Conservation (phyloP, 495 filamentous ascomycete species). For the Glarea lozoyensis region DNA sequence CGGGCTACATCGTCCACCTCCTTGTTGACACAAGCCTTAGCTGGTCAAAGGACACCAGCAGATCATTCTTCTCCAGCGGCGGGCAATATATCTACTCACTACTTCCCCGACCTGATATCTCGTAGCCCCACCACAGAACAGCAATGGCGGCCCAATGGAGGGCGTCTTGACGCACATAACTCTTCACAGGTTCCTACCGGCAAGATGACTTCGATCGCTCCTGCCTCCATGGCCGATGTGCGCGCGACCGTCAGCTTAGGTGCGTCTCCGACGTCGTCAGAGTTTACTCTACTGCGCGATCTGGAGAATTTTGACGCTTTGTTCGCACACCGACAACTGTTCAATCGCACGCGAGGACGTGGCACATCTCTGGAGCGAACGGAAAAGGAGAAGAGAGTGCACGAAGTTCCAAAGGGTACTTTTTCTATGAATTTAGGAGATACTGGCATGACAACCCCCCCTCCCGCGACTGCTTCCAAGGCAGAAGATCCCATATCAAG, state of each 20-base stretch:
- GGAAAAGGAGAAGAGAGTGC: slow-evolving; percentile 31
- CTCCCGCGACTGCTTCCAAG: slow-evolving; percentile 11
- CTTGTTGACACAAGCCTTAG: slow-evolving; percentile 19
- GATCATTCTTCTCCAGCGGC: background rate
- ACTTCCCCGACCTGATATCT: background rate
- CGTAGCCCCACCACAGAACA: background rate
- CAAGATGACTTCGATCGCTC: slow-evolving; percentile 8
- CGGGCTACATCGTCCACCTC: slow-evolving; percentile 17
- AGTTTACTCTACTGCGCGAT: slow-evolving; percentile 16
- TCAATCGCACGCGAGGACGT: slow-evolving; percentile 23
- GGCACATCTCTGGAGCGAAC: slow-evolving; percentile 32
- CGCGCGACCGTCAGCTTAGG: background rate
- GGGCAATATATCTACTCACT: background rate
- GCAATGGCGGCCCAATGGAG: background rate
- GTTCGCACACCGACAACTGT: slow-evolving; percentile 8
- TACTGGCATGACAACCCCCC: slow-evolving; percentile 21
- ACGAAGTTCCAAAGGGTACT: slow-evolving; percentile 17
- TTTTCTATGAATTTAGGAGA: slow-evolving; percentile 25
- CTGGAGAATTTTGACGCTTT: slow-evolving; percentile 3
- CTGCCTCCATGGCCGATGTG: background rate
- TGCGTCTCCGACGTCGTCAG: slow-evolving; percentile 1
- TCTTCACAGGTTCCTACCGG: background rate
- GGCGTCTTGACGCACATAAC: slow-evolving; percentile 8
- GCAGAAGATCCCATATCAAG: slow-evolving; percentile 9
- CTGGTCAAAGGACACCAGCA: slow-evolving; percentile 9